A percentile compares a stretch with the other conserved stretches of the same genome.
phyloP scores from a whole-genome alignment of 2,329 filamentous ascomycete genomes.

The Diplodia corticola region DNA sequence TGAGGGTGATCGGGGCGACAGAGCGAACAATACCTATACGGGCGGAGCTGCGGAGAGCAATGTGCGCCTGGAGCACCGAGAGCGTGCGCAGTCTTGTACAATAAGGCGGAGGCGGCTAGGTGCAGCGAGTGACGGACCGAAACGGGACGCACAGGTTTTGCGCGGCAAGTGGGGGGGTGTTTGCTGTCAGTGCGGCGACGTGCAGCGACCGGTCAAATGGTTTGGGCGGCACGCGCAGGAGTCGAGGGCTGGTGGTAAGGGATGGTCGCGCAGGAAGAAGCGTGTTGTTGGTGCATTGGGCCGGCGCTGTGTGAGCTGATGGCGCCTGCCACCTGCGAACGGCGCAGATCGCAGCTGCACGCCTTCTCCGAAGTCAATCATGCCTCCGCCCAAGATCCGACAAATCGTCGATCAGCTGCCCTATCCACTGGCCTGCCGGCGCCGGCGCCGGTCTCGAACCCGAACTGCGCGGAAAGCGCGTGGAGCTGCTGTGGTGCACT shows the following conservation, averaged over 20 bases:
- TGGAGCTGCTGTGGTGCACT: background rate
- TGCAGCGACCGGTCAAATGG: constrained; percentile 10
- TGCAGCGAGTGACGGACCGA: constrained; percentile 14
- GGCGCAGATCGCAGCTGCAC: background rate
- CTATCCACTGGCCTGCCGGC: background rate
- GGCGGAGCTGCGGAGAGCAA: background rate
- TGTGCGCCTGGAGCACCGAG: background rate
- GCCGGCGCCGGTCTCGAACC: background rate
- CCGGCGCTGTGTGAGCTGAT: background rate
- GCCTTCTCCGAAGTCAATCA: background rate
- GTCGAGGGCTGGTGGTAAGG: background rate
- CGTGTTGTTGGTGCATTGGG: background rate
- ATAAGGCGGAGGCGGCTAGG: constrained; percentile 1
- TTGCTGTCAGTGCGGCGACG: constrained; percentile 16
- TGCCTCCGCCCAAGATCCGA: constrained; percentile 11
- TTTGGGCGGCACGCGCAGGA: background rate
- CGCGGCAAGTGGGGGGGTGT: constrained; percentile 15
- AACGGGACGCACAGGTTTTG: constrained; percentile 22
- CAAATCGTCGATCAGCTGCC: constrained; percentile 6
- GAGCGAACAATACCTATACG: constrained; percentile 15
- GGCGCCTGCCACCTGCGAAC: too few relatives aligned
- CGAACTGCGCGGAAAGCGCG: background rate
- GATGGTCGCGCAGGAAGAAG: background rate
- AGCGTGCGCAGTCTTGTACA: background rate
- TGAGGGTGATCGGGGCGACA: background rate